Percentiles rank a stretch among this genome's conserved stretches.
Evolutionary conservation across 768 basidiomycete species (phyloP).

Genomic region (Pholiota conissans): DNA sequence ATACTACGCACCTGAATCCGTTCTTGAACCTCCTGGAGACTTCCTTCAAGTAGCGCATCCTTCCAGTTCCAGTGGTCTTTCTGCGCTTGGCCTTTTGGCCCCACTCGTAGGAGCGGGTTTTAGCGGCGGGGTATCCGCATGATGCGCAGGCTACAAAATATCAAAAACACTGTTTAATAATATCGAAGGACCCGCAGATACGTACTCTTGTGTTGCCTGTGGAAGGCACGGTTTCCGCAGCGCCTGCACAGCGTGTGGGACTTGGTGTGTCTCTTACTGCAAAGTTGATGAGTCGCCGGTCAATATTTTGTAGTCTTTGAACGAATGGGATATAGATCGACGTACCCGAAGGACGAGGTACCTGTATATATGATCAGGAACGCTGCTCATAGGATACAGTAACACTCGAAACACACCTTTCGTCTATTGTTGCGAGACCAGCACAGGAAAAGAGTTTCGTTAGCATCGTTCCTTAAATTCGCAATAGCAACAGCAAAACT

Average conservation of each 20-base stretch:
- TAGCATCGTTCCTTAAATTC: constrained; percentile 14
- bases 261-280: constrained; percentile 96
- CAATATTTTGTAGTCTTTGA: neutral
- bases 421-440: constrained; percentile 49
- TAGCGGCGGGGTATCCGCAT: constrained; percentile 96
- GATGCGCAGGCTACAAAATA: constrained; percentile 77
- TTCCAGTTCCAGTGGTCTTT: constrained; percentile 98
- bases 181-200: constrained; percentile 5
- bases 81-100: constrained; percentile 98
- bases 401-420: constrained; percentile 81
- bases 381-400: too few species aligned
- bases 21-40: constrained; percentile 98
- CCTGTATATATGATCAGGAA: constrained; percentile 34
- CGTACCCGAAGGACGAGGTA: constrained; percentile 95
- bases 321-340: constrained; percentile 20
- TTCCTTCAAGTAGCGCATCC: constrained; percentile 91
- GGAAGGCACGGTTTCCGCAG: constrained; percentile 94
- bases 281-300: constrained; percentile 2
- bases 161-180: neutral
- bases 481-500: constrained; percentile 2
- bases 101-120: constrained; percentile 96
- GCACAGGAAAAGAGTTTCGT: constrained; percentile 22
- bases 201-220: constrained; percentile 98
- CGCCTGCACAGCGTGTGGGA: constrained; percentile 97
- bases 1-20: constrained; percentile 75